phyloP scores from a whole-genome alignment of 2,329 filamentous ascomycete genomes.

The Aspergillus ibericus region DNA sequence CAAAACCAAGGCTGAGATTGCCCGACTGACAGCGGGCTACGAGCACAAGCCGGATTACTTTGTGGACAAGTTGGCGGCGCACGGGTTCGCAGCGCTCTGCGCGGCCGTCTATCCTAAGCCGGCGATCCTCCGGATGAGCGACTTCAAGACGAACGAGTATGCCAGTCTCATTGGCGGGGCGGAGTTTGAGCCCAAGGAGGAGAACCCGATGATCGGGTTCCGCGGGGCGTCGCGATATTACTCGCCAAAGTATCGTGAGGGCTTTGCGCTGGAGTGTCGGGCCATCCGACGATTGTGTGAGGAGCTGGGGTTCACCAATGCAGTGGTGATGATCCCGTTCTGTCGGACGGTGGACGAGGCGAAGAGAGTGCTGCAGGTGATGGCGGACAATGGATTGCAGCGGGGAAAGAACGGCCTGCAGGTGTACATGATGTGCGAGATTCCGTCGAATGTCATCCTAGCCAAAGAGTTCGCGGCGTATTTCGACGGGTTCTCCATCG shows the following conservation, averaged over 20 bases:
- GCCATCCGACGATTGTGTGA: conserved; percentile 42
- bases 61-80: conserved; percentile 38
- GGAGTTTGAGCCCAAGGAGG: conserved; percentile 42
- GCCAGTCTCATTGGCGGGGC: conserved; percentile 41
- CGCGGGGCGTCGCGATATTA: conserved; percentile 46
- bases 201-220: conserved; percentile 47
- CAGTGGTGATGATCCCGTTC: conserved; percentile 43
- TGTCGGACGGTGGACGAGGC: conserved; percentile 40
- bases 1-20: conserved; percentile 27
- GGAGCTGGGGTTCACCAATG: conserved; percentile 39
- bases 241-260: conserved; percentile 40
- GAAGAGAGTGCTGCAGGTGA: conserved; percentile 29
- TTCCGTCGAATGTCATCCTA: conserved; percentile 34
- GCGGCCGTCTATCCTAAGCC: conserved; percentile 42
- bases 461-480: conserved; percentile 36
- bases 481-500: conserved; percentile 47
- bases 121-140: conserved; percentile 42
- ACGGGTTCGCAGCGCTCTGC: conserved; percentile 40
- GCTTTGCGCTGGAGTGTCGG: conserved; percentile 42
- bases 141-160: conserved; percentile 47
- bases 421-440: background rate
- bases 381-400: background rate
- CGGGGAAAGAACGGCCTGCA: background rate
- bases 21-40: conserved; percentile 33
- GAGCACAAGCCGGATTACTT: conserved; percentile 40